phyloP scores from a whole-genome alignment of 2,329 filamentous ascomycete species.

The Monosporascus cannonballus region DNA sequence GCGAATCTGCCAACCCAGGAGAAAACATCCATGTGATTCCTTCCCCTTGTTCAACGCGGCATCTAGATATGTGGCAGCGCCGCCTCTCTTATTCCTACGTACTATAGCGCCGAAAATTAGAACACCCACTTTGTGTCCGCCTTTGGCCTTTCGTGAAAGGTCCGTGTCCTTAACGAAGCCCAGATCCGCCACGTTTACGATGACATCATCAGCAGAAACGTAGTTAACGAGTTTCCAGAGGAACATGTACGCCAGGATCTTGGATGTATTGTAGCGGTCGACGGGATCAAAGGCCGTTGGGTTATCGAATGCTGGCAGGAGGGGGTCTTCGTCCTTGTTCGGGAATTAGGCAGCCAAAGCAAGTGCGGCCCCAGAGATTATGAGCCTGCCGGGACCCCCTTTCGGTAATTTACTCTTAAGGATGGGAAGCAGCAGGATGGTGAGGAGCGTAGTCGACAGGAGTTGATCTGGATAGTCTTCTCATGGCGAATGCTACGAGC shows the following conservation, averaged over 20 bases:
- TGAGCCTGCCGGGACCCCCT: slow-evolving; percentile 1
- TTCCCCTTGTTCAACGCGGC: slow-evolving; percentile 37
- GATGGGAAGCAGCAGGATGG: slow-evolving; percentile 26
- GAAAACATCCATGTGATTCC: slow-evolving; percentile 44
- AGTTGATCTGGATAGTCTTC: slow-evolving; percentile 34
- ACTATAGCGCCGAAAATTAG: not conserved
- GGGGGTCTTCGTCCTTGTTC: slow-evolving; percentile 12
- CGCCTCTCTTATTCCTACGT: slow-evolving; percentile 20
- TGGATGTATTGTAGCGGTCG: slow-evolving; percentile 20
- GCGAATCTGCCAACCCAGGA: slow-evolving; percentile 40
- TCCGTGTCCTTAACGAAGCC: slow-evolving; percentile 36
- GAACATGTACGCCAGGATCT: slow-evolving; percentile 2
- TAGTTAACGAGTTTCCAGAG: slow-evolving; percentile 28
- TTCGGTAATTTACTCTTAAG: slow-evolving; percentile 18
- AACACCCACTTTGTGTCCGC: slow-evolving; percentile 20
- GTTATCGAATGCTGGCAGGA: slow-evolving; percentile 27
- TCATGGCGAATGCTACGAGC: slow-evolving; percentile 31
- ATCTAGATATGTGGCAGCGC: slow-evolving; percentile 41
- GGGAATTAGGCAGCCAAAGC: slow-evolving; percentile 16
- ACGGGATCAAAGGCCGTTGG: slow-evolving; percentile 13
- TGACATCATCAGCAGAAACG: slow-evolving; percentile 32
- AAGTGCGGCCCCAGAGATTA: slow-evolving; percentile 7
- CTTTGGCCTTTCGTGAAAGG: slow-evolving; percentile 28
- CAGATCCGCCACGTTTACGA: slow-evolving; percentile 42
- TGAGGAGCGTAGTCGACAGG: slow-evolving; percentile 28